Evolutionary conservation across 305 asterid genomes (phyloP).

Genomic region (Salvia sclarea): DNA sequence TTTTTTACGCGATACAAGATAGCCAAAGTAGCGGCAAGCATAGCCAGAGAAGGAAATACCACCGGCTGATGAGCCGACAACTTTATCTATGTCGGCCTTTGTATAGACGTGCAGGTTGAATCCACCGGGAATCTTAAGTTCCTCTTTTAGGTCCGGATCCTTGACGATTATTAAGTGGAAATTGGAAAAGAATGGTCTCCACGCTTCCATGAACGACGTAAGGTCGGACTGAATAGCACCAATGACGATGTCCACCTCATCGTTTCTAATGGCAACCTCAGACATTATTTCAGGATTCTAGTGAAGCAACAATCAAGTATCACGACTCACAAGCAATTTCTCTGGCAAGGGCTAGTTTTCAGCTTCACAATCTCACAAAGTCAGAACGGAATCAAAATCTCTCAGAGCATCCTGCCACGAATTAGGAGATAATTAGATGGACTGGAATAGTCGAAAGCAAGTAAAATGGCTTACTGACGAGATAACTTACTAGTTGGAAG

Average conservation of each 20-base stretch:
- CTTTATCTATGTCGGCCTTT: constrained; percentile 62
- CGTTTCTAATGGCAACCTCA: constrained; percentile 51
- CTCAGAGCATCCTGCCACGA: constrained; percentile 82
- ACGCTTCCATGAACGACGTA: constrained; percentile 74
- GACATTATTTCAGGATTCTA: constrained; percentile 52
- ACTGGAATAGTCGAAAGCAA: constrained; percentile 22
- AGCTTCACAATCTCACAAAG: constrained; percentile 26
- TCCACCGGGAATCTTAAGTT: constrained; percentile 66
- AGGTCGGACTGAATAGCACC: constrained; percentile 83
- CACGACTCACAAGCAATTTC: constrained; percentile 22
- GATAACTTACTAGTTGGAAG: constrained; percentile 84
- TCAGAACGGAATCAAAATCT: constrained; percentile 49
- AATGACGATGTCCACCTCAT: constrained; percentile 92
- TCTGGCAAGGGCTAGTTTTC: constrained; percentile 29
- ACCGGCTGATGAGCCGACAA: constrained; percentile 49
- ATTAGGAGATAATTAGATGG: constrained; percentile 33
- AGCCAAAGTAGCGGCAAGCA: constrained; percentile 89
- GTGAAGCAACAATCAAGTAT: constrained; percentile 10
- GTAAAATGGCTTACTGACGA: background rate
- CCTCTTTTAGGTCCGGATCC: constrained; percentile 79
- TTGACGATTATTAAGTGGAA: constrained; percentile 80
- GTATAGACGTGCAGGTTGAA: constrained; percentile 58
- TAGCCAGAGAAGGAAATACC: constrained; percentile 68
- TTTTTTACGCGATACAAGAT: constrained; percentile 69
- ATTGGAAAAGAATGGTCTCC: constrained; percentile 74